Evolutionary conservation across 169 alveolate genomes (phyloP).

Genomic region (Plasmodium gaboni): DNA sequence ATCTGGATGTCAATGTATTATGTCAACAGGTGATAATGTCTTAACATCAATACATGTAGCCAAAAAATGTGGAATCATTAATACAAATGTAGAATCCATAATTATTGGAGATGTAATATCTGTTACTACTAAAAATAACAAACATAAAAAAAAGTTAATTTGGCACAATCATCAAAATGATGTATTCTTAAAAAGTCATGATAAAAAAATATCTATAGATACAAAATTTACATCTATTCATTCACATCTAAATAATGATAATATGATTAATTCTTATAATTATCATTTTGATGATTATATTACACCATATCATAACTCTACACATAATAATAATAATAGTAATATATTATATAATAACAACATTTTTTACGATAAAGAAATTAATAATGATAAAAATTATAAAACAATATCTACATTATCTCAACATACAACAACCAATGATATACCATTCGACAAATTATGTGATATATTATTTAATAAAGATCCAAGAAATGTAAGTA

Average conservation of each 20-base stretch:
- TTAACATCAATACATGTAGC: slow-evolving; percentile 82
- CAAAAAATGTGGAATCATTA: slow-evolving; percentile 73
- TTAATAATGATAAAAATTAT: not conserved
- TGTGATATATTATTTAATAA: slow-evolving; percentile 2
- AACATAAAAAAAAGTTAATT: not conserved
- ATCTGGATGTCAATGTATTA: slow-evolving; percentile 80
- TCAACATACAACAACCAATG: too few species aligned
- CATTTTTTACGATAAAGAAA: not conserved
- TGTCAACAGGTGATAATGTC: slow-evolving; percentile 81
- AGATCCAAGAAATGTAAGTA: not conserved
- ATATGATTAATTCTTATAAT: not conserved
- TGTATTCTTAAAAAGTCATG: not conserved
- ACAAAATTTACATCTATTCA: not conserved
- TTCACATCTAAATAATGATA: not conserved
- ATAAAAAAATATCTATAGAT: not conserved
- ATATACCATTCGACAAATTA: not conserved
- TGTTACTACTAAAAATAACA: not conserved
- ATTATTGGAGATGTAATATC: slow-evolving; percentile 25
- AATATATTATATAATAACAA: not conserved
- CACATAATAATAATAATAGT: not conserved
- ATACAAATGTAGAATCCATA: not conserved
- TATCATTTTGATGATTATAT: not conserved
- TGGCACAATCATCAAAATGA: slow-evolving; percentile 1
- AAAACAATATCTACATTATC: not conserved
- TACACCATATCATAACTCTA: not conserved